These are phyloP conservation scores for Vitis cinerea DNA, from an alignment of 164 flowering plant genomes.

Conservation along the genomic window DNA sequence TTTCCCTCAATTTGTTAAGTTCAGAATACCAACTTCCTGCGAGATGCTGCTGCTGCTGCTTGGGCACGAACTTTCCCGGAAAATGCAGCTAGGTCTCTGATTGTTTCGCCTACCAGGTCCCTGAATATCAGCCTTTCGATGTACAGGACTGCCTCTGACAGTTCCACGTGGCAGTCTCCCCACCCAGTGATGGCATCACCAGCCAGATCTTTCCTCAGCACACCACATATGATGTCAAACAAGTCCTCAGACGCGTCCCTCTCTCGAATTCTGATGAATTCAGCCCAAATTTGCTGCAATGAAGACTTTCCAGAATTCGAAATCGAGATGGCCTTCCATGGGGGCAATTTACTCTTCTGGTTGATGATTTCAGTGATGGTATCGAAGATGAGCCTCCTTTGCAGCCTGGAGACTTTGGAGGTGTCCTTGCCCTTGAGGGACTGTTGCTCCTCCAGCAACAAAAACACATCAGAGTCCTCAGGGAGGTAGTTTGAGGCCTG, in stretches of 20 bases:
- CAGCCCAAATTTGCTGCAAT: conserved; percentile 59
- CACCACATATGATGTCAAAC: conserved; percentile 52
- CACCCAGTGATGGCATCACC: conserved; percentile 52
- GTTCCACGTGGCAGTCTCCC: conserved; percentile 57
- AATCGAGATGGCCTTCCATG: conserved; percentile 49
- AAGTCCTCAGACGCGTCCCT: conserved; percentile 49
- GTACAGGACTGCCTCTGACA: conserved; percentile 67
- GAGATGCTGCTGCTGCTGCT: conserved; percentile 13
- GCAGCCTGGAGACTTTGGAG: conserved; percentile 44
- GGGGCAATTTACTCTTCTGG: conserved; percentile 46
- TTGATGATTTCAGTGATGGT: conserved; percentile 58
- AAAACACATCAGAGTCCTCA: conserved; percentile 52
- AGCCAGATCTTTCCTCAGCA: conserved; percentile 61
- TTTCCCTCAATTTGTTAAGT: not conserved
- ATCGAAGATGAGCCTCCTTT: conserved; percentile 71
- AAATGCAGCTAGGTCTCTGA: conserved; percentile 54
- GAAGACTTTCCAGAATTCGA: conserved; percentile 14
- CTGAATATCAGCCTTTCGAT: conserved; percentile 83
- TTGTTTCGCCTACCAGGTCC: conserved; percentile 77
- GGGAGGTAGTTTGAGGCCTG: conserved; percentile 45
- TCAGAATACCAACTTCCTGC: conserved; percentile 73
- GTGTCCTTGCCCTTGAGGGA: conserved; percentile 41
- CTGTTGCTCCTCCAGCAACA: conserved; percentile 64
- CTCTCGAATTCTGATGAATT: conserved; percentile 48
- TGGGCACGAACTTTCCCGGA: conserved; percentile 18